These are phyloP conservation scores for Lodderomyces jiufengensis DNA, from an alignment of 1,139 yeast genomes.

Conservation along the genomic window DNA sequence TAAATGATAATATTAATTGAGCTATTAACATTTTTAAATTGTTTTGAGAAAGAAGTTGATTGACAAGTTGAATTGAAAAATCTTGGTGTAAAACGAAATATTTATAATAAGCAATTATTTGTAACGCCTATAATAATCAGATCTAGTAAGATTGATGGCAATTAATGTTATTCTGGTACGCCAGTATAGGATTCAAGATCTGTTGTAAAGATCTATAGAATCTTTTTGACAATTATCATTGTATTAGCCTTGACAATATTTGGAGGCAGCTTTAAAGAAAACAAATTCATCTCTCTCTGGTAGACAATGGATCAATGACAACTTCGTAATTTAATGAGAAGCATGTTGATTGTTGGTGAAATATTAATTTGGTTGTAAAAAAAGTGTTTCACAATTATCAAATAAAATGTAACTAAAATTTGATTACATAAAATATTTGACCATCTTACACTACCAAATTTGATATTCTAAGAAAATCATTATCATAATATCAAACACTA, in stretches of 20 bases:
- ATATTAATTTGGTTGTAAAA: neutral
- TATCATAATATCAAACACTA: too few species aligned
- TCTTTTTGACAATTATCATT: too few species aligned
- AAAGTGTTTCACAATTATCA: neutral
- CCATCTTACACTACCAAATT: too few species aligned
- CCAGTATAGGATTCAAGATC: neutral
- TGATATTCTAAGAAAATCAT: too few species aligned
- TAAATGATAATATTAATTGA: slow-evolving; percentile 5
- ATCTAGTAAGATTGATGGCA: neutral
- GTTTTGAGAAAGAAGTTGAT: neutral
- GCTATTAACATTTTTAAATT: slow-evolving; percentile 2
- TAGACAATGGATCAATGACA: too few species aligned
- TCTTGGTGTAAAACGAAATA: too few species aligned
- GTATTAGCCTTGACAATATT: too few species aligned
- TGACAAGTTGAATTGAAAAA: neutral
- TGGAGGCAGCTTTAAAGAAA: too few species aligned
- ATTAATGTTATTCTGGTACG: neutral
- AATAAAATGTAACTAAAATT: neutral
- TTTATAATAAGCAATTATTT: neutral
- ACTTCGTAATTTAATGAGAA: too few species aligned
- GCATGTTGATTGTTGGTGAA: too few species aligned
- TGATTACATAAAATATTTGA: neutral
- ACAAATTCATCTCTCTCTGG: too few species aligned
- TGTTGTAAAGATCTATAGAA: too few species aligned
- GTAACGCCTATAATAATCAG: neutral